Evolutionary conservation across 768 basidiomycete genomes (phyloP).

Genomic region (Butyriboletus loyo): DNA sequence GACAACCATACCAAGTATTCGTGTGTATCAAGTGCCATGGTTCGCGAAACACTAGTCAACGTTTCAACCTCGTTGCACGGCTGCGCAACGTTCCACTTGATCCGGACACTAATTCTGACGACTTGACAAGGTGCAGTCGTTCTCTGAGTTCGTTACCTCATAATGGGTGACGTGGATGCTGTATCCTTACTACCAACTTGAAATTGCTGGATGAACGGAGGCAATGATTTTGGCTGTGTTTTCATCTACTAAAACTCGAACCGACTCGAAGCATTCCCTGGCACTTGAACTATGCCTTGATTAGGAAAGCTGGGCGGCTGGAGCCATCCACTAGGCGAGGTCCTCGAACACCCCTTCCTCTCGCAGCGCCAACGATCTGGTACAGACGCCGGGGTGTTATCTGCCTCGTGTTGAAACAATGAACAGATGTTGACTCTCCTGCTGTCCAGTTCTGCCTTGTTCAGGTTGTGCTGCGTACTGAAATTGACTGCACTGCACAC

Average conservation of each 20-base stretch:
- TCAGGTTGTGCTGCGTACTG: not conserved
- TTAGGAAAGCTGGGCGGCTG: slow-evolving; percentile 15
- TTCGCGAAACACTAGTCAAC: not conserved
- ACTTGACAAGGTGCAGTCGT: slow-evolving; percentile 2
- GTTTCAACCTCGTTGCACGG: slow-evolving; percentile 14
- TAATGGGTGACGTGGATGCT: slow-evolving; percentile 17
- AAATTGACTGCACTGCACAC: slow-evolving; percentile 2
- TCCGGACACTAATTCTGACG: not conserved
- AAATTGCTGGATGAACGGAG: not conserved
- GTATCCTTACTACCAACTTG: slow-evolving; percentile 14
- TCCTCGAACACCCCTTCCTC: slow-evolving; percentile 24
- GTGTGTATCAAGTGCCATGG: not conserved
- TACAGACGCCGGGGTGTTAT: slow-evolving; percentile 30
- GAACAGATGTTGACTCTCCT: not conserved
- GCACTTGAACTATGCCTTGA: not conserved
- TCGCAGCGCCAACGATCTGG: slow-evolving; percentile 13
- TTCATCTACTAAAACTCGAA: too few species aligned
- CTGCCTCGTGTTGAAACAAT: slow-evolving; percentile 25
- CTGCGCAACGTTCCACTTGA: not conserved
- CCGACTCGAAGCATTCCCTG: slow-evolving; percentile 6
- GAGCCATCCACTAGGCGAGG: not conserved
- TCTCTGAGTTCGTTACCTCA: not conserved
- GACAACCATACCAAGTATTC: not conserved
- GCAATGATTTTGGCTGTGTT: not conserved
- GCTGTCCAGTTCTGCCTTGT: not conserved